Percentiles rank a stretch among this genome's conserved stretches.
phyloP scores from a whole-genome alignment of 139 green algal genomes.

The Eudorina sp. region DNA sequence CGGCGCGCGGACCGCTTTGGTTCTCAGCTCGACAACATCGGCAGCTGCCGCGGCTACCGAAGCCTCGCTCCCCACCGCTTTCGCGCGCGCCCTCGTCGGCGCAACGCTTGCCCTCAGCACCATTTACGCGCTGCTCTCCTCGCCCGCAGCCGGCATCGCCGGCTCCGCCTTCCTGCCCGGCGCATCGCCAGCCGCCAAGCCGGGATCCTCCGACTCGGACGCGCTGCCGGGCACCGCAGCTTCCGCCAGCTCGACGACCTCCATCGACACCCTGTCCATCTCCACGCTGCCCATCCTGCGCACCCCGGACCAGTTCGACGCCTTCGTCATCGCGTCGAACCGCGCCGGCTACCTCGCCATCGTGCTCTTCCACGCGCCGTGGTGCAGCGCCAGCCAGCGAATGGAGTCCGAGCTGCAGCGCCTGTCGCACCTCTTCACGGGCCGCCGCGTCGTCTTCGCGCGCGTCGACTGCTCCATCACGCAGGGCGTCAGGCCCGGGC shows the following conservation, averaged over 20 bases:
- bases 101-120: background rate
- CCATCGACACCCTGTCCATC: background rate
- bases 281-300: background rate
- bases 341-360: constrained; percentile 28
- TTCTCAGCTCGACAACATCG: background rate
- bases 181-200: background rate
- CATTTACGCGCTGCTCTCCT: constrained; percentile 22
- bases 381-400: background rate
- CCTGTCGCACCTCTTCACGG: background rate
- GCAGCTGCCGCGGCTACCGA: background rate
- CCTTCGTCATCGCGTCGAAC: constrained; percentile 11
- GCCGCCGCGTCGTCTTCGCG: constrained; percentile 30
- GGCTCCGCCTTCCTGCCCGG: background rate
- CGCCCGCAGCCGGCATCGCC: background rate
- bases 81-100: background rate
- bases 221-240: too few relatives aligned
- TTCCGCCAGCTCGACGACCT: background rate
- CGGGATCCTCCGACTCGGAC: background rate
- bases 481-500: background rate
- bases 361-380: constrained; percentile 30
- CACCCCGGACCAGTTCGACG: background rate
- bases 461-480: constrained; percentile 32
- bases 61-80: background rate
- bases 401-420: constrained; percentile 6
- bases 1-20: background rate